phyloP scores from a whole-genome alignment of 805 yeast species.

The Candida odintsovae region DNA sequence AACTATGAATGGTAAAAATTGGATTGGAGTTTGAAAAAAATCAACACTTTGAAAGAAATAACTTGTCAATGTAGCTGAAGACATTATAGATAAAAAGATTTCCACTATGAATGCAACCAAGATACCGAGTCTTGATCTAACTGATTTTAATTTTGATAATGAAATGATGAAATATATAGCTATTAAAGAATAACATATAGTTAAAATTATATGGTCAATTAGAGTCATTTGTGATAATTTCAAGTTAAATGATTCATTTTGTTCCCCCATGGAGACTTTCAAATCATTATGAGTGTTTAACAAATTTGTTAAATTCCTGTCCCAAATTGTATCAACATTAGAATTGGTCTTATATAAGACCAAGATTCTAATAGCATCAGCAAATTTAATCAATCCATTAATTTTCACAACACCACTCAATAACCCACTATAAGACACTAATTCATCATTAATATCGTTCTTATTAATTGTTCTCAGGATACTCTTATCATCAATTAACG shows the following conservation, averaged over 20 bases:
- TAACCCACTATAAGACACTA: conserved; percentile 24
- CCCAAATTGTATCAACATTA: conserved; percentile 24
- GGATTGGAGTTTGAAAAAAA: conserved; percentile 33
- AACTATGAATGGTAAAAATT: conserved; percentile 35
- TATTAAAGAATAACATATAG: conserved; percentile 24
- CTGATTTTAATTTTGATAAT: conserved; percentile 34
- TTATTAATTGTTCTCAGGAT: conserved; percentile 35
- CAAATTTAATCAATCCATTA: conserved; percentile 39
- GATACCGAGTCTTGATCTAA: conserved; percentile 42
- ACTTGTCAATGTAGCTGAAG: conserved; percentile 39
- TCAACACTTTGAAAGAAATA: conserved; percentile 29
- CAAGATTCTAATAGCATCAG: conserved; percentile 33
- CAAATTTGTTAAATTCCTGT: conserved; percentile 24
- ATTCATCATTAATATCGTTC: conserved; percentile 17
- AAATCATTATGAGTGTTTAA: neutral
- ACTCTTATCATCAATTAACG: conserved; percentile 27
- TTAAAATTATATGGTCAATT: conserved; percentile 22
- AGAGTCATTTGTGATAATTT: conserved; percentile 2
- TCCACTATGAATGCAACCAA: conserved; percentile 39
- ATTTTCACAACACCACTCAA: conserved; percentile 35
- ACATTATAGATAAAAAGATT: conserved; percentile 30
- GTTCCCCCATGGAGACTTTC: neutral
- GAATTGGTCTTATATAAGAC: conserved; percentile 23
- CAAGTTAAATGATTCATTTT: neutral
- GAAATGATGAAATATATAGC: conserved; percentile 31